Base-by-base conservation (phyloP, 2,329 filamentous ascomycete species). In the Pseudopyrenochaeta lycopersici region DNA sequence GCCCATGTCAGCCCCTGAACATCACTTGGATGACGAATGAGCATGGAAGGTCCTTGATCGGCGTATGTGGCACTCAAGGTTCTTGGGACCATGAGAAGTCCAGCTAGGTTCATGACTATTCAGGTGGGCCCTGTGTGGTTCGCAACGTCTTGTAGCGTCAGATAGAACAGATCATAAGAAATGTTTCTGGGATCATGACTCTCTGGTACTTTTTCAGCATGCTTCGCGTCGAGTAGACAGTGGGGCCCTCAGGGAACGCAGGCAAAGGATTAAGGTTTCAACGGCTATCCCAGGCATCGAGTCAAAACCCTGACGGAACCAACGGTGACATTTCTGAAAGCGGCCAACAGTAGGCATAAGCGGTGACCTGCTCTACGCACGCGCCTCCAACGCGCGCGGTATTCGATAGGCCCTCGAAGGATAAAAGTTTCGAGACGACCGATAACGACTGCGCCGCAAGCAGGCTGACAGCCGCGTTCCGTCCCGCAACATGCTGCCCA, bases 321-420 rank as follows among this genome's bases (percentile, higher is more conserved):
- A 47, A 46, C 44, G 20, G 33, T 42, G 35, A 47, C 41, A 45
- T 57, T 30, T 32, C 32, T 43, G 47, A 32, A 52, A 49, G 54
- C 46, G 42, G 43, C 21, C 36, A 17, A 44, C 39, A 39, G 38
- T 21, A 40, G 46, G 23, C 35, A 30, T 48, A 48, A 47, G 49
- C 49, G 53, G 55, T 45, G 47, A 60, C 32, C 38, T 45, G 17
- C 42, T 29, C 54, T 57, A 62, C 54, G 52, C 54, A 64, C 54
- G 65, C 62, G 65, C 63, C 55, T 31, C 54, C 46, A 52, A 59
- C 33, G 63, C 51, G 63, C 60, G 62, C 62, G 45, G 59, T 57
- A 62, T 55, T 49, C 52, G 58, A 68, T 59, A 56, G 49, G 53
- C 41, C 44, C 30, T 56, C 43, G 46, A 52, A 45, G 44, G 29